These are phyloP conservation scores for Xylaria flabelliformis DNA, from an alignment of 495 filamentous ascomycete species.

Conservation along the genomic window DNA sequence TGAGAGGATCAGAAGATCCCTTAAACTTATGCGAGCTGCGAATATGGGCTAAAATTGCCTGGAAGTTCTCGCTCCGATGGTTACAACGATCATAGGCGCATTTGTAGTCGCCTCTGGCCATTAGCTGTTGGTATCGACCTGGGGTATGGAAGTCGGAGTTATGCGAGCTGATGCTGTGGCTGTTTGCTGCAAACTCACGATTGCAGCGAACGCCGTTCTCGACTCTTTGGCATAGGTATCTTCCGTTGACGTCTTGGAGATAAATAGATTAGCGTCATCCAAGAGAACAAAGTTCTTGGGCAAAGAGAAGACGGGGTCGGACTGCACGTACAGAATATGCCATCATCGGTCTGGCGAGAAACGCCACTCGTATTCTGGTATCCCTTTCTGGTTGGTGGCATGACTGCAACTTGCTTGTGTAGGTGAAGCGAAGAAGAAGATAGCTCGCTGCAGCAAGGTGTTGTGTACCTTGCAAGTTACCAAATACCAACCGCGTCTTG, in stretches of 20 bases:
- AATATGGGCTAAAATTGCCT: neutral
- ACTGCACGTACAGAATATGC: neutral
- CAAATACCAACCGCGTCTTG: neutral
- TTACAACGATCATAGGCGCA: neutral
- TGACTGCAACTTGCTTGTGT: neutral
- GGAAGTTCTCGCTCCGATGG: neutral
- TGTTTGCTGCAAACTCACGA: neutral
- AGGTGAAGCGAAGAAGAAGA: neutral
- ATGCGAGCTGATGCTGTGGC: slow-evolving; percentile 1
- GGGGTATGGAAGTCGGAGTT: neutral
- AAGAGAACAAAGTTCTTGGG: neutral
- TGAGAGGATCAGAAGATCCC: slow-evolving; percentile 1
- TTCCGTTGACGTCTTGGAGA: neutral
- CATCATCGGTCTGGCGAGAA: neutral
- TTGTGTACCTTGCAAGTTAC: neutral
- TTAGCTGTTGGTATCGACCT: neutral
- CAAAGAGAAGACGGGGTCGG: neutral
- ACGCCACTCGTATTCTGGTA: slow-evolving; percentile 1
- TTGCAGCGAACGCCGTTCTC: neutral
- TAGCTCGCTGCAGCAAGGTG: neutral
- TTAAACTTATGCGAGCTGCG: neutral
- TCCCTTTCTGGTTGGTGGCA: neutral
- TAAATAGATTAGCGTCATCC: neutral
- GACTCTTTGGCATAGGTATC: slow-evolving; percentile 2
- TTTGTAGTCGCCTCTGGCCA: slow-evolving; percentile 1